Evolutionary conservation across 1,284 basidiomycete species (phyloP).

Genomic region (Puccinia brachypodii): DNA sequence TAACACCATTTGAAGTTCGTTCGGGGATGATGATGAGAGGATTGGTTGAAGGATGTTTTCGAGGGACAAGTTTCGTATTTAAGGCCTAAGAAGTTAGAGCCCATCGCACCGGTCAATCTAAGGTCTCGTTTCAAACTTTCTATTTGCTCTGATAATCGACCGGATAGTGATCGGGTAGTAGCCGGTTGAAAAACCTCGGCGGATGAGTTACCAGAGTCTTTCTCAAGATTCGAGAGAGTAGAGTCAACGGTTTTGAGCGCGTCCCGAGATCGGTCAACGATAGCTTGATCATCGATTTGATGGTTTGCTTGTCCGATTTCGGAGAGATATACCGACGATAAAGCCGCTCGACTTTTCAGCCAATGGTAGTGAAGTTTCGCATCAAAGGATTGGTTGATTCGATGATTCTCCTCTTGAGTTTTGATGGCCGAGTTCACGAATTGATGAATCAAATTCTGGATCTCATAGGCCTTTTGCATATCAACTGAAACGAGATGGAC

Average conservation of each 20-base stretch:
- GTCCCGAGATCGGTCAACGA: constrained; percentile 12
- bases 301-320: constrained; percentile 25
- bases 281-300: background rate
- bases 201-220: background rate
- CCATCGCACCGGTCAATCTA: constrained; percentile 29
- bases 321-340: constrained; percentile 34
- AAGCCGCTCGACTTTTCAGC: constrained; percentile 34
- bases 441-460: constrained; percentile 17
- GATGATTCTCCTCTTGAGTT: background rate
- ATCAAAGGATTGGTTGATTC: background rate
- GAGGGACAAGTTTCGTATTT: constrained; percentile 11
- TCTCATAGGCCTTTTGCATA: background rate
- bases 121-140: background rate
- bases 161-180: background rate
- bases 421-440: background rate
- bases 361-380: constrained; percentile 25
- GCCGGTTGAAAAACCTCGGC: background rate
- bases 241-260: constrained; percentile 2
- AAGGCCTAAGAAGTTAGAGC: constrained; percentile 19
- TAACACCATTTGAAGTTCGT: background rate
- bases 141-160: constrained; percentile 34
- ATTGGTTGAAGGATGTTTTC: background rate
- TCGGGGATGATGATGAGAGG: background rate
- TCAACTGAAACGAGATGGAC: constrained; percentile 33
- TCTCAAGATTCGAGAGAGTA: background rate